Percentiles rank a stretch among this genome's conserved stretches.
phyloP scores from a whole-genome alignment of 176 grass and related monocot species.

The Alopecurus myosuroides region DNA sequence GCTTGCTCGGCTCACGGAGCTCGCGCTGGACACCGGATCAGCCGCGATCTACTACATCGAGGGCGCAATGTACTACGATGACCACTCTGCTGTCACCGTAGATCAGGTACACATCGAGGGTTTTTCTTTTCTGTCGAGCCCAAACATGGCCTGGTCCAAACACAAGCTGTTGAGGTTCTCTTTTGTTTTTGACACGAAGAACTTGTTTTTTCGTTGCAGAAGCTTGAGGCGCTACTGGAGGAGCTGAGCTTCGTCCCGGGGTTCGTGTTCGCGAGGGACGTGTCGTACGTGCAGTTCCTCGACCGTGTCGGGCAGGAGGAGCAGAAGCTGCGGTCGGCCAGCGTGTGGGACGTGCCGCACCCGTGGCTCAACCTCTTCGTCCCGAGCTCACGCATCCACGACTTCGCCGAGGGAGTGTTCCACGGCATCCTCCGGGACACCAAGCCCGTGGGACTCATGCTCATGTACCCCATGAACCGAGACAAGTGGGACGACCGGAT shows the following conservation, averaged over 20 bases:
- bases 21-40: neutral
- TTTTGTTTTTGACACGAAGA: neutral
- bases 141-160: neutral
- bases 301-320: constrained; percentile 26
- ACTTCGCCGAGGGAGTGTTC: constrained; percentile 35
- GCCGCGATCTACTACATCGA: constrained; percentile 40
- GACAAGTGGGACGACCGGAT: constrained; percentile 39
- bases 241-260: constrained; percentile 27
- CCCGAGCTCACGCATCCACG: constrained; percentile 31
- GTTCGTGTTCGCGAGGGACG: constrained; percentile 27
- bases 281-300: constrained; percentile 23
- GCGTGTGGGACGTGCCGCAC: constrained; percentile 33
- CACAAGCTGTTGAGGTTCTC: too few species aligned
- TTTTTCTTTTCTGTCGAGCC: neutral
- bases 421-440: constrained; percentile 26
- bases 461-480: constrained; percentile 48
- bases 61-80: constrained; percentile 37
- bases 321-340: constrained; percentile 14
- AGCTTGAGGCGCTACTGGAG: constrained; percentile 10
- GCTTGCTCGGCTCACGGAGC: constrained; percentile 21
- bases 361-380: constrained; percentile 62
- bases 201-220: constrained; percentile 15
- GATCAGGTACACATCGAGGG: neutral
- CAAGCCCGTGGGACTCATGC: constrained; percentile 35
- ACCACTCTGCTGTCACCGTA: neutral